Percentiles rank a stretch among this genome's conserved stretches.
Evolutionary conservation across 1,284 basidiomycete species (phyloP).

Genomic region (Omphalotus olearius): DNA sequence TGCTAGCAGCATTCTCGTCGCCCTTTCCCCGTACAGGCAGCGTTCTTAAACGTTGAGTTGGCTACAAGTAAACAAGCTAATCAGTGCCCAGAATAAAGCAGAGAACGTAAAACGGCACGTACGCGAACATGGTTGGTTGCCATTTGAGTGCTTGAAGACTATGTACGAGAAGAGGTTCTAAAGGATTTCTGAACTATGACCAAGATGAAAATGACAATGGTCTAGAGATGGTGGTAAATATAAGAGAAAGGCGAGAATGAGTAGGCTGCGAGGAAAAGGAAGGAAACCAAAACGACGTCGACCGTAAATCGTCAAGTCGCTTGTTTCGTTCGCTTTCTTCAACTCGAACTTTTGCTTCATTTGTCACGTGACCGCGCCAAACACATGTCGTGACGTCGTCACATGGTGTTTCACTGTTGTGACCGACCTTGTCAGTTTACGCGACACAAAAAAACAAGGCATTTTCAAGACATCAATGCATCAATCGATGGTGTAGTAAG

Average conservation of each 20-base stretch:
- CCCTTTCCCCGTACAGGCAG: constrained; percentile 53
- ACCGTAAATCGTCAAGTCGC: constrained; percentile 1
- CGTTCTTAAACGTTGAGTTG: constrained; percentile 13
- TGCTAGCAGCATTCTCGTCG: constrained; percentile 71
- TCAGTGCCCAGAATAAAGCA: neutral
- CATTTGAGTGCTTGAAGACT: constrained; percentile 38
- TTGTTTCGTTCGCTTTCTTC: neutral
- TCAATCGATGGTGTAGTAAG: no score
- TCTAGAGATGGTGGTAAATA: constrained; percentile 8
- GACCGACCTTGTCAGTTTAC: no score
- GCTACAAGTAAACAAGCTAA: constrained; percentile 8
- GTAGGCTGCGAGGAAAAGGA: constrained; percentile 10
- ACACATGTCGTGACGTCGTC: neutral
- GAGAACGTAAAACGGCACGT: constrained; percentile 24
- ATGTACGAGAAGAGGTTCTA: constrained; percentile 17
- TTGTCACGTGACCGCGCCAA: constrained; percentile 10
- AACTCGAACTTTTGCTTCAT: neutral
- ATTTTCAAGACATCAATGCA: neutral
- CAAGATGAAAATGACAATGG: constrained; percentile 4
- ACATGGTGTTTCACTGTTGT: no score
- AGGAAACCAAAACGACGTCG: constrained; percentile 7
- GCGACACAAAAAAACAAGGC: neutral
- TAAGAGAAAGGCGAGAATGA: constrained; percentile 10
- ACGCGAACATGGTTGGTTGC: constrained; percentile 55
- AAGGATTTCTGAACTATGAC: constrained; percentile 12